phyloP scores from a whole-genome alignment of 164 flowering plant species.

The Malania oleifera region DNA sequence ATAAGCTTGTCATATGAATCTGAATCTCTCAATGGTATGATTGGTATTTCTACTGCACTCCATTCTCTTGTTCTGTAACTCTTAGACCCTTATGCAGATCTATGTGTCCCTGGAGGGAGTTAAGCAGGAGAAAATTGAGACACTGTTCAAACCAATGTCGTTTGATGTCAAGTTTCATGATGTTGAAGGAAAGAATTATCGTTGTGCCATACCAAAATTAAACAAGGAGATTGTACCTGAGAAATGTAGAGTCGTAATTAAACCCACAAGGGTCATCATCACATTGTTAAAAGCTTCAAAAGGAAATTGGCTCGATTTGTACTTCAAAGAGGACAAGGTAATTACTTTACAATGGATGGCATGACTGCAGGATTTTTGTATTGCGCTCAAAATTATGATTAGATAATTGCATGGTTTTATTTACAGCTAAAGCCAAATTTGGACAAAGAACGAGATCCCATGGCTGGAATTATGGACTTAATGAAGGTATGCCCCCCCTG shows the following conservation, averaged over 20 bases:
- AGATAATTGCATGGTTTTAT: neutral
- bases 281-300: conserved; percentile 75
- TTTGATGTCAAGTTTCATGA: conserved; percentile 77
- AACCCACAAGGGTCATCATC: conserved; percentile 68
- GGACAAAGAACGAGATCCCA: conserved; percentile 74
- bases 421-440: conserved; percentile 69
- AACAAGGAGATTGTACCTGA: conserved; percentile 76
- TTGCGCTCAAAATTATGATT: neutral
- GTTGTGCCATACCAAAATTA: conserved; percentile 72
- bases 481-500: conserved; percentile 55
- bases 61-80: too few relatives aligned
- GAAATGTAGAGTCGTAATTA: conserved; percentile 68
- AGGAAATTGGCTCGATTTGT: conserved; percentile 87
- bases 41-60: too few relatives aligned
- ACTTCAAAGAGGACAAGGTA: conserved; percentile 94
- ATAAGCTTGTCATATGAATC: too few relatives aligned
- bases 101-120: conserved; percentile 77
- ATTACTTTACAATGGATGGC: neutral
- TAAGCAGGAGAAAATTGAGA: conserved; percentile 69
- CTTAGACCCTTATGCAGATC: conserved; percentile 32
- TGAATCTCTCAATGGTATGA: too few relatives aligned
- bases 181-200: conserved; percentile 82
- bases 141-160: conserved; percentile 60
- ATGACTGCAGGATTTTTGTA: neutral
- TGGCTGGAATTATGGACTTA: conserved; percentile 97